These are phyloP conservation scores for Penicillium sp. DNA, from an alignment of 2,329 filamentous ascomycete species.

Conservation along the genomic window DNA sequence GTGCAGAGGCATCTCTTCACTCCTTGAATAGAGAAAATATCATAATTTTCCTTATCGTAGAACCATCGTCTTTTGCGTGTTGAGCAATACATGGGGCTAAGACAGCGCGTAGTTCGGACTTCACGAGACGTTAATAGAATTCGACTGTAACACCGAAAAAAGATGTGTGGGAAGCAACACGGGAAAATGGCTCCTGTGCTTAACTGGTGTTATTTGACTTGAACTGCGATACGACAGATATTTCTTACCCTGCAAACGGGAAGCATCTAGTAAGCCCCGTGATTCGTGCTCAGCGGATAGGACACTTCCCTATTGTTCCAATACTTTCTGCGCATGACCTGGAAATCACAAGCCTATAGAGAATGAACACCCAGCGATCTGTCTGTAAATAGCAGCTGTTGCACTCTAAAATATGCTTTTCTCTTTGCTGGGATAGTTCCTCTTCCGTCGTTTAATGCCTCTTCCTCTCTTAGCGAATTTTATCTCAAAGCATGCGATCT, in stretches of 20 bases:
- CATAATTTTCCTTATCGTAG: too few relatives aligned
- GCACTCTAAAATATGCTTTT: slow-evolving; percentile 1
- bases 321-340: not conserved
- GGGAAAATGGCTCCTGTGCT: not conserved
- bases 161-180: not conserved
- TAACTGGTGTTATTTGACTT: not conserved
- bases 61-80: too few relatives aligned
- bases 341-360: not conserved
- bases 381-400: not conserved
- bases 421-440: not conserved
- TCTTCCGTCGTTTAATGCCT: slow-evolving; percentile 10
- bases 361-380: not conserved
- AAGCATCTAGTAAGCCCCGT: not conserved
- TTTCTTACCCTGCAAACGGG: not conserved
- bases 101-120: not conserved
- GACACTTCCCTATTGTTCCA: not conserved
- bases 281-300: not conserved
- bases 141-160: not conserved
- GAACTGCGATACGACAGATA: not conserved
- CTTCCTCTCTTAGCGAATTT: slow-evolving; percentile 18
- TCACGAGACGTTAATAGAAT: not conserved
- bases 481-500: slow-evolving; percentile 17
- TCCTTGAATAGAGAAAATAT: too few relatives aligned
- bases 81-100: not conserved
- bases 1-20: too few relatives aligned